Percentiles rank a stretch among this genome's conserved stretches.
These are phyloP conservation scores for Trichoderma sp. DNA, from an alignment of 2,329 filamentous ascomycete genomes.

Conservation along the genomic window DNA sequence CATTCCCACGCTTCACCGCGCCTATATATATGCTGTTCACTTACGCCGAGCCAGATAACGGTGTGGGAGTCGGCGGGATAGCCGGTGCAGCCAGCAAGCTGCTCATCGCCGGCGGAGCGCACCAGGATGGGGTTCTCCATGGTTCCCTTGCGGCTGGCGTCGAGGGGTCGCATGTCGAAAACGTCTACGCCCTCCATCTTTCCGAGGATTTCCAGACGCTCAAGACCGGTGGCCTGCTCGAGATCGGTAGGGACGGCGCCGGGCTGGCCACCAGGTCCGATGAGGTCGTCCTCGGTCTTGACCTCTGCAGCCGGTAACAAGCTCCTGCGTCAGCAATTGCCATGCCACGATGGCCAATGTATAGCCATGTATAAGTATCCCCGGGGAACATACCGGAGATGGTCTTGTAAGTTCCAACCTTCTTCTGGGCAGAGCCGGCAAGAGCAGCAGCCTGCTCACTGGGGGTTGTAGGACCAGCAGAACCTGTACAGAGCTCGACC, in stretches of 20 bases:
- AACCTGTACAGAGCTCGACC: conserved; percentile 1
- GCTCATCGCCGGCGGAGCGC: conserved; percentile 90
- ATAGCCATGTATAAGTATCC: neutral
- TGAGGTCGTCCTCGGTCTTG: conserved; percentile 76
- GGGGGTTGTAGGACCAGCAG: conserved; percentile 35
- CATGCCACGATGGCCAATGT: neutral
- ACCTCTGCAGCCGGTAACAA: conserved; percentile 63
- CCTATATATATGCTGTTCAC: conserved; percentile 37
- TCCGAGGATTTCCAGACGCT: conserved; percentile 97
- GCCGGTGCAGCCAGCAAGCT: conserved; percentile 95
- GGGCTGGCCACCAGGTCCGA: conserved; percentile 76
- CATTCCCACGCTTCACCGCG: neutral
- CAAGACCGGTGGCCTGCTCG: conserved; percentile 94
- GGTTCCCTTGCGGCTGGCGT: conserved; percentile 88
- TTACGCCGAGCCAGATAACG: conserved; percentile 87
- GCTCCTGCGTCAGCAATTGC: neutral
- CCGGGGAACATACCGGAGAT: conserved; percentile 46
- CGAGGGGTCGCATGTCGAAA: conserved; percentile 97
- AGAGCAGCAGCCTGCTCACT: conserved; percentile 42
- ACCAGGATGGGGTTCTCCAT: conserved; percentile 87
- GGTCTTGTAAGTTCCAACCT: conserved; percentile 49
- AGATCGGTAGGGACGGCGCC: conserved; percentile 91
- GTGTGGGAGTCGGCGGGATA: conserved; percentile 88
- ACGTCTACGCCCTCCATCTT: conserved; percentile 99
- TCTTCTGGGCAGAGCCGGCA: conserved; percentile 46